These are phyloP conservation scores for Annona cherimola DNA, from an alignment of 164 flowering plant genomes.

Conservation along the genomic window DNA sequence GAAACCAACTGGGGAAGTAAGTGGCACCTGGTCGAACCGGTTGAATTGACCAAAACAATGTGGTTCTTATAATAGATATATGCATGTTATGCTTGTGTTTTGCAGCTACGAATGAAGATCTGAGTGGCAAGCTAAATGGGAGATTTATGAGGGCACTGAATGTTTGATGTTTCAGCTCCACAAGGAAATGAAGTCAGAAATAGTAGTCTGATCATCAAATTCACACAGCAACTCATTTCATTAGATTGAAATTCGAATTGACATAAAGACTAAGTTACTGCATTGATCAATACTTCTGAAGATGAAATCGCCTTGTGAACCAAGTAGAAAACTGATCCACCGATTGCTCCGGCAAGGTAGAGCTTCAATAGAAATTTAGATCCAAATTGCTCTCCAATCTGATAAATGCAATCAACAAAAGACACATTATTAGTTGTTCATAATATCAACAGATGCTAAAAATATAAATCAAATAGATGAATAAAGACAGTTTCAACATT, in stretches of 20 bases:
- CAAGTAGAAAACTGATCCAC: conserved; percentile 74
- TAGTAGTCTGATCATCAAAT: background rate
- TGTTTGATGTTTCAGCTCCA: background rate
- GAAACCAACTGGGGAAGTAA: too few relatives aligned
- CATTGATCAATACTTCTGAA: conserved; percentile 39
- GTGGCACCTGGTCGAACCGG: too few relatives aligned
- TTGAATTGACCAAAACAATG: too few relatives aligned
- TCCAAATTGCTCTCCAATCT: conserved; percentile 75
- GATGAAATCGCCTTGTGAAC: conserved; percentile 50
- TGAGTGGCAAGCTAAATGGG: too few relatives aligned
- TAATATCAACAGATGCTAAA: background rate
- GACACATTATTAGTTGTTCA: background rate
- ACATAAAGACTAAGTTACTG: background rate
- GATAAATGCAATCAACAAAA: conserved; percentile 8
- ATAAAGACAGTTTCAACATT: background rate
- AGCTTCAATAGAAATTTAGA: conserved; percentile 70
- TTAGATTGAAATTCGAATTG: conserved; percentile 1
- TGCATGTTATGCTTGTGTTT: too few relatives aligned
- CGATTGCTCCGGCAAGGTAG: conserved; percentile 84
- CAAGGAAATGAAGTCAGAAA: background rate
- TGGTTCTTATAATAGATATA: too few relatives aligned
- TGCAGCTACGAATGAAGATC: too few relatives aligned
- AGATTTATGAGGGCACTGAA: background rate
- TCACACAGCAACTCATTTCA: background rate
- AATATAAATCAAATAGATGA: background rate